phyloP scores from a whole-genome alignment of 2,329 filamentous ascomycete genomes.

The Zopfia rhizophila region DNA sequence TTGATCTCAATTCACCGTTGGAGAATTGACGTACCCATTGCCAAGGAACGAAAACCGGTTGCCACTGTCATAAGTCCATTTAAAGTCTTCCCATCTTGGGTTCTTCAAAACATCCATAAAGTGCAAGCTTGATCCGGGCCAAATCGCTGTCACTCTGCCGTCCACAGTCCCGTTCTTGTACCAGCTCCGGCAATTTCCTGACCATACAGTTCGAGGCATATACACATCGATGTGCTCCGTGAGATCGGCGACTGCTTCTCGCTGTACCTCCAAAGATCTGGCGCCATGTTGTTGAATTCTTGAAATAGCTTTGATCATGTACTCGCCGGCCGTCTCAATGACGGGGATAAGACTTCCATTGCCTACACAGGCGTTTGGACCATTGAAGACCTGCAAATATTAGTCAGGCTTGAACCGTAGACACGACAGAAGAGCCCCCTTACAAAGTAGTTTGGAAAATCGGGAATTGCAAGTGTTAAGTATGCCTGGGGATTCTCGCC shows the following conservation, averaged over 20 bases:
- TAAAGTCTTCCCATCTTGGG: conserved; percentile 1
- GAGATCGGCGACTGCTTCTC: conserved; percentile 21
- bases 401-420: no score
- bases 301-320: conserved; percentile 33
- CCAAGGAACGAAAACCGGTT: conserved; percentile 4
- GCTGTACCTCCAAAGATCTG: conserved; percentile 32
- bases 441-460: conserved; percentile 7
- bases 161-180: conserved; percentile 36
- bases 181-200: conserved; percentile 33
- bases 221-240: conserved; percentile 35
- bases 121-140: conserved; percentile 33
- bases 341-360: conserved; percentile 38
- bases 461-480: background rate
- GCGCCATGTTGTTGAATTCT: conserved; percentile 37
- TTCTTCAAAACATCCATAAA: conserved; percentile 35
- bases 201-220: conserved; percentile 38
- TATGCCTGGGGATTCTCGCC: background rate
- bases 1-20: no score
- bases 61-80: background rate
- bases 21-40: no score
- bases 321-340: conserved; percentile 36
- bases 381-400: conserved; percentile 4
- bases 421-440: no score
- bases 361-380: conserved; percentile 31
- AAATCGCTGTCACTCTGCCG: conserved; percentile 32